Conservation (phyloP, 768 basidiomycete genomes). For the Porphyrellus cyaneotinctus region DNA sequence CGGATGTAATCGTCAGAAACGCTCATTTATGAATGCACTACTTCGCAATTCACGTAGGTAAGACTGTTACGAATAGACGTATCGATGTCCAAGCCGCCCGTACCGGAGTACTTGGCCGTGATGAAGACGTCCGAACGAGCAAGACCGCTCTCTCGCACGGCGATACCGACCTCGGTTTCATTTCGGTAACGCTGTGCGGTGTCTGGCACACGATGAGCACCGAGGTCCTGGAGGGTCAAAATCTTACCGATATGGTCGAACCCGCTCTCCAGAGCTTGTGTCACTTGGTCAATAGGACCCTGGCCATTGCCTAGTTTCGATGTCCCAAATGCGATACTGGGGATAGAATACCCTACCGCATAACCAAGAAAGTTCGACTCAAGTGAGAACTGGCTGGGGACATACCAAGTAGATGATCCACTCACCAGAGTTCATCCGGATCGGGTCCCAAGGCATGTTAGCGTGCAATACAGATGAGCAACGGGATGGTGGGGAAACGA, state of each 20-base stretch:
- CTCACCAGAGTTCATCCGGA: constrained; percentile 60
- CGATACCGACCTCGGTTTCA: constrained; percentile 45
- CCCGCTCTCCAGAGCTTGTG: constrained; percentile 57
- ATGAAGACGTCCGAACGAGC: constrained; percentile 57
- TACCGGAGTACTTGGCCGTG: constrained; percentile 63
- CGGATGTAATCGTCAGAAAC: not conserved
- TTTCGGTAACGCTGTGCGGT: constrained; percentile 64
- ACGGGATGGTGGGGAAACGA: not conserved
- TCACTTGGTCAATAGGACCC: constrained; percentile 49
- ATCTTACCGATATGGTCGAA: constrained; percentile 58
- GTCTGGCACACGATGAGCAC: constrained; percentile 35
- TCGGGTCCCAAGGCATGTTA: constrained; percentile 57
- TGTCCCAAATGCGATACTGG: constrained; percentile 61
- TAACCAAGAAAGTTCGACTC: not conserved
- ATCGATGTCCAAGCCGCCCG: constrained; percentile 46
- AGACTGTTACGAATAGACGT: constrained; percentile 57
- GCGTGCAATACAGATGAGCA: not conserved
- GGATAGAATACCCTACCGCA: constrained; percentile 39
- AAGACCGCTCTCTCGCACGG: constrained; percentile 50
- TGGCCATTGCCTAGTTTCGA: constrained; percentile 60
- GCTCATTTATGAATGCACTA: not conserved
- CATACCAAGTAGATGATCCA: not conserved
- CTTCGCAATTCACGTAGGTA: constrained; percentile 41
- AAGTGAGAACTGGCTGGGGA: not conserved
- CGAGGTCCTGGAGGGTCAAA: not conserved